Percentiles rank a stretch among this genome's conserved stretches.
These are phyloP conservation scores for Suhomyces sp. DNA, from an alignment of 805 yeast genomes.

Conservation along the genomic window DNA sequence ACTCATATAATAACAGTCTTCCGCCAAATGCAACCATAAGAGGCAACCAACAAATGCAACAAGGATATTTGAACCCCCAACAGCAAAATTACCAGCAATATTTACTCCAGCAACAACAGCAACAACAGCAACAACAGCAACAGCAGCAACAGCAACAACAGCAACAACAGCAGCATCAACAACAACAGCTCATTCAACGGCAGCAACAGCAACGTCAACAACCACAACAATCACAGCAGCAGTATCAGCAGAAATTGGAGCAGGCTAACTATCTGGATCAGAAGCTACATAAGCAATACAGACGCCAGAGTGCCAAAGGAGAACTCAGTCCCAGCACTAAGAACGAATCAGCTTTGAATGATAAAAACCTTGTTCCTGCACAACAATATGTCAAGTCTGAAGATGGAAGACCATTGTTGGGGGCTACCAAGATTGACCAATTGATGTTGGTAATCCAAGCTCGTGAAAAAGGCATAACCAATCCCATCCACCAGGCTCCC, in stretches of 20 bases:
- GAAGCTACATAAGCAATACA: neutral
- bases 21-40: conserved; percentile 14
- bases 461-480: conserved; percentile 70
- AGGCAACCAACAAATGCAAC: conserved; percentile 11
- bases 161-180: neutral
- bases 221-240: conserved; percentile 4
- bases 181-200: conserved; percentile 4
- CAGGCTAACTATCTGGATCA: neutral
- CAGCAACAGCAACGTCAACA: conserved; percentile 5
- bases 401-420: conserved; percentile 68
- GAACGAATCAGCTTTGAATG: neutral
- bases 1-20: conserved; percentile 4
- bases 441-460: conserved; percentile 90
- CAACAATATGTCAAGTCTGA: conserved; percentile 49
- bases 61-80: conserved; percentile 1
- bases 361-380: conserved; percentile 40
- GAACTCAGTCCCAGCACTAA: neutral
- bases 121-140: neutral
- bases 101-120: conserved; percentile 1
- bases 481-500: conserved; percentile 58
- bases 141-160: conserved; percentile 4
- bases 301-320: neutral
- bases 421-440: conserved; percentile 88
- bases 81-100: conserved; percentile 4
- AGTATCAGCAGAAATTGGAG: neutral